Evolutionary conservation across 2,329 filamentous ascomycete genomes (phyloP).

Genomic region (Fusarium tanahbumbuense): DNA sequence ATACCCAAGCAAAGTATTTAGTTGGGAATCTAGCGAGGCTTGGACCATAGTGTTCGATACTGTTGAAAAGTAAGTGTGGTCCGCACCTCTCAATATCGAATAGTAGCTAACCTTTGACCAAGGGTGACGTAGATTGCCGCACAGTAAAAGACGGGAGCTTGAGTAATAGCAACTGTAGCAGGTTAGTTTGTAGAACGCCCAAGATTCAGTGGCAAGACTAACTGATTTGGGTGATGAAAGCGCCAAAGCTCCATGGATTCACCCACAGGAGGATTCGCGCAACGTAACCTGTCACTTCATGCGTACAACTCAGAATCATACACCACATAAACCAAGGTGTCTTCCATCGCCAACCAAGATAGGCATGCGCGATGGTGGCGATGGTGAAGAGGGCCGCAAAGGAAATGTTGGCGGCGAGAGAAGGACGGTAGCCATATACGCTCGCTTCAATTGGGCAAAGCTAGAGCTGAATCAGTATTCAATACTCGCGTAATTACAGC

Average conservation of each 20-base stretch:
- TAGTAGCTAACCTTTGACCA: conserved; percentile 8
- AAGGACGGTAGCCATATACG: conserved; percentile 58
- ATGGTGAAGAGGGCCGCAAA: conserved; percentile 58
- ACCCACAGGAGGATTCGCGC: conserved; percentile 65
- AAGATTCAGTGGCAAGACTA: neutral
- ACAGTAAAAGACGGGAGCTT: conserved; percentile 52
- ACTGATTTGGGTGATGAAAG: conserved; percentile 69
- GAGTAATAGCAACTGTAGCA: conserved; percentile 57
- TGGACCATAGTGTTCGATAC: conserved; percentile 49
- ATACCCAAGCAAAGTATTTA: conserved; percentile 51
- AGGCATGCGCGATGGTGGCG: conserved; percentile 55
- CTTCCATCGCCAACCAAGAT: conserved; percentile 54
- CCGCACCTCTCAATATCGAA: rapidly evolving
- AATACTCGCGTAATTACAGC: rapidly evolving
- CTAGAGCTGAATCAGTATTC: neutral
- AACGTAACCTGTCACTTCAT: conserved; percentile 68
- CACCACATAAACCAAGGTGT: conserved; percentile 55
- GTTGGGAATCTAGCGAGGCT: conserved; percentile 51
- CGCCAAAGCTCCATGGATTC: conserved; percentile 65
- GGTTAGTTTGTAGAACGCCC: neutral
- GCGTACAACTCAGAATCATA: conserved; percentile 63
- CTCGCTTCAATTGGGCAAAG: conserved; percentile 50
- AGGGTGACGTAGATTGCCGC: conserved; percentile 48
- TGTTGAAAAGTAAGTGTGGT: neutral
- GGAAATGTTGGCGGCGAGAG: conserved; percentile 51